Evolutionary conservation across 345 rosid genomes (phyloP).

Genomic region (Citropsis articulata): DNA sequence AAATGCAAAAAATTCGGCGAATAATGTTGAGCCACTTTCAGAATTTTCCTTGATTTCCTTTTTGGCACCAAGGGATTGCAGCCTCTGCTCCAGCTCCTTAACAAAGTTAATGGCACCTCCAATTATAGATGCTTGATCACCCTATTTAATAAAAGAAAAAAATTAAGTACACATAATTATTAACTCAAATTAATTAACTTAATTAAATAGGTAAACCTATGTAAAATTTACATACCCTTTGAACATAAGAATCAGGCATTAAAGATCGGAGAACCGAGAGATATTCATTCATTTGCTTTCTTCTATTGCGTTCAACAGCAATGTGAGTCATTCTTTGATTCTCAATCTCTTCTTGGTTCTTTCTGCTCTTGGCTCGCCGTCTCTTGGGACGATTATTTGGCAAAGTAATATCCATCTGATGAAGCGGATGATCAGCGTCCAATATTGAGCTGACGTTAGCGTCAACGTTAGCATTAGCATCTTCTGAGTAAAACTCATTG

Average conservation of each 20-base stretch:
- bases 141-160: slow-evolving; percentile 19
- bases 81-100: slow-evolving; percentile 48
- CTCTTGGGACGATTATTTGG: slow-evolving; percentile 42
- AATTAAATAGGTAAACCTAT: neutral
- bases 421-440: neutral
- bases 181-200: neutral
- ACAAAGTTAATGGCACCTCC: slow-evolving; percentile 62
- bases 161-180: neutral
- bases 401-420: slow-evolving; percentile 14
- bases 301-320: slow-evolving; percentile 93
- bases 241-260: slow-evolving; percentile 87
- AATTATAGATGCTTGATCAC: slow-evolving; percentile 62
- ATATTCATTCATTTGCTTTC: slow-evolving; percentile 92
- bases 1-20: slow-evolving; percentile 62
- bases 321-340: slow-evolving; percentile 96
- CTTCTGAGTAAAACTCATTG: slow-evolving; percentile 20
- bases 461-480: neutral
- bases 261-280: slow-evolving; percentile 73
- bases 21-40: slow-evolving; percentile 27
- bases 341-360: slow-evolving; percentile 82
- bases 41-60: slow-evolving; percentile 31
- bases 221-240: slow-evolving; percentile 47
- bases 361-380: slow-evolving; percentile 56
- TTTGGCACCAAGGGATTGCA: slow-evolving; percentile 30
- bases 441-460: neutral